Evolutionary conservation across 2,329 filamentous ascomycete genomes (phyloP), one percentile per base, ranked within the genome.

Genomic region (Alternaria sp.): DNA sequence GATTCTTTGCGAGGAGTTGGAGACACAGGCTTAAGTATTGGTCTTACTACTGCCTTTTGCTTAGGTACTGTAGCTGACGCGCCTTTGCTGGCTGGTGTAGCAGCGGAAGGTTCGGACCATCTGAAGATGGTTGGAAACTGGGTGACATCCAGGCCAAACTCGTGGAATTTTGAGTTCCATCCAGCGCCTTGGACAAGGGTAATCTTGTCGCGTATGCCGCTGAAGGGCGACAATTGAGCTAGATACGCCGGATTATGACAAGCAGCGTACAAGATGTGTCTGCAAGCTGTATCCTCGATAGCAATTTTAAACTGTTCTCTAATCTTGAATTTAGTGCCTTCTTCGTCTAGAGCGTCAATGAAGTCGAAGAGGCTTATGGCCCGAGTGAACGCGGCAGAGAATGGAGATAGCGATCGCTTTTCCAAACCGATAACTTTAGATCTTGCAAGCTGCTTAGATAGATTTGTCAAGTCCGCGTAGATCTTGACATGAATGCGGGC

Each of bases 261-360:
- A 40, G 84, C 87, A 5, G 86, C 88, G 59, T 89, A 86, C 69
- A 86, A 86, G 36, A 90, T 87, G 70, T 89, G 87, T 66, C 86
- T 87, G 78, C 88, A 90, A 68, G 89, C 85, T 4, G 81, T 77
- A 66, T 86, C 87, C 46, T 88, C 84, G 34, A 81, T 83, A 62
- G 87, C 88, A 2, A 88, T 78, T 5, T 81, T 78, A 70, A 82
- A 79, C 62, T 66, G 79, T 66, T 79, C 66, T 70, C 86, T 82
- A 55, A 90, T 81, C 72, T 90, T 90, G 70, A 85, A 85, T 66
- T 86, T 85, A 28, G 85, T 85, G 30, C 85, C 85, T 68, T 89
- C 88, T 36, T 86, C 81, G 63, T 87, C 85, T 10, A 87, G 85
- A 11, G 86, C 86, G 69, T 90, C 88, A 14, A 89, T 80, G 67